These are phyloP conservation scores for Pharus latifolius DNA, from an alignment of 176 grass and related monocot genomes.

Conservation along the genomic window DNA sequence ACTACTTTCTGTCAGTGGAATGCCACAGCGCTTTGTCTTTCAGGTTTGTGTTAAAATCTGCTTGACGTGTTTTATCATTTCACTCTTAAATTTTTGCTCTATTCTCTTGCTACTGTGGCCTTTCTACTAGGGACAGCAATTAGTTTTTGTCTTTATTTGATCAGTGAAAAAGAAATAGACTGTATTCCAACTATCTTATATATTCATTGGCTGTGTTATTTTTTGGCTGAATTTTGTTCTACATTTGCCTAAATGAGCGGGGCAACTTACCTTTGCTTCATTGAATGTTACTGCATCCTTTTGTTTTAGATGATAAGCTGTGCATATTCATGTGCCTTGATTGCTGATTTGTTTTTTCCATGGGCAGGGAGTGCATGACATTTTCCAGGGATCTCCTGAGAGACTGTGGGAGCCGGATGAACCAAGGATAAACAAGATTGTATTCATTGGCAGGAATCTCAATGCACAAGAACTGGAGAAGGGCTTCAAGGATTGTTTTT, in stretches of 20 bases:
- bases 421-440: slow-evolving; percentile 85
- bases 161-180: neutral
- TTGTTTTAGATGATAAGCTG: accelerated
- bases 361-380: slow-evolving; percentile 84
- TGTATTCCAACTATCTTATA: neutral
- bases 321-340: neutral
- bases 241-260: neutral
- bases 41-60: slow-evolving; percentile 38
- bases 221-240: neutral
- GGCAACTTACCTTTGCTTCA: neutral
- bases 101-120: neutral
- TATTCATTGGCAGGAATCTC: slow-evolving; percentile 91
- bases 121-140: neutral
- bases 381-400: slow-evolving; percentile 98
- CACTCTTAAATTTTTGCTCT: neutral
- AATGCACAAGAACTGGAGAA: slow-evolving; percentile 73
- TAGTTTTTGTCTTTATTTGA: neutral
- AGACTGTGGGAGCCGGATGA: slow-evolving; percentile 76
- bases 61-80: neutral
- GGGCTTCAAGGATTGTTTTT: slow-evolving; percentile 84
- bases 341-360: neutral
- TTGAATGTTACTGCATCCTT: neutral
- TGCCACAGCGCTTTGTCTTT: slow-evolving; percentile 97
- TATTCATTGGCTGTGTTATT: neutral
- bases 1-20: slow-evolving; percentile 73